Evolutionary conservation across 768 basidiomycete genomes (phyloP).

Genomic region (Tulasnella sp.): DNA sequence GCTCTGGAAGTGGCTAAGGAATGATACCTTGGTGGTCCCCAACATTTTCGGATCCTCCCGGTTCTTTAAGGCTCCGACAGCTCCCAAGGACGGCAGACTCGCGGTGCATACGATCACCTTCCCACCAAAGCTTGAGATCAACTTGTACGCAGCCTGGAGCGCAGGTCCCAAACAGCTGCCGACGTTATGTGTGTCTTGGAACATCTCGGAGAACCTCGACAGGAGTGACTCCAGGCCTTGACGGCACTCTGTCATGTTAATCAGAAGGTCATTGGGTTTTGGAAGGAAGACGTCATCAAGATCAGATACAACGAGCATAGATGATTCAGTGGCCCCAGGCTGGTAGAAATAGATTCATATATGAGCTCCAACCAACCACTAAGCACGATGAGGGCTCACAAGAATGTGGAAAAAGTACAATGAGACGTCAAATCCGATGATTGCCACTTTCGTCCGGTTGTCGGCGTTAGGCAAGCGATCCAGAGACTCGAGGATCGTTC

Average conservation of each 20-base stretch:
- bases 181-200: constrained; percentile 87
- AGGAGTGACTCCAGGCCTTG: constrained; percentile 72
- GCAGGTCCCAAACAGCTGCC: constrained; percentile 94
- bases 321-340: constrained; percentile 48
- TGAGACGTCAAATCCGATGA: constrained; percentile 85
- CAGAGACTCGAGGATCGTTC: constrained; percentile 89
- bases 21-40: constrained; percentile 75
- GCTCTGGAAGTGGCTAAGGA: neutral
- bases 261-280: constrained; percentile 90
- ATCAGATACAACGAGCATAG: constrained; percentile 96
- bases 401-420: constrained; percentile 96
- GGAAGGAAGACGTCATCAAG: constrained; percentile 96
- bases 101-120: constrained; percentile 85
- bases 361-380: no score
- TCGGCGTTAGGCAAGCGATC: constrained; percentile 95
- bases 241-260: constrained; percentile 82
- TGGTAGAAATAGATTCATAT: constrained; percentile 7
- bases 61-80: constrained; percentile 79
- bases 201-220: constrained; percentile 86
- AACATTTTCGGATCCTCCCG: constrained; percentile 93
- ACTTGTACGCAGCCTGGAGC: constrained; percentile 88
- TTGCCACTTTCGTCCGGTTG: constrained; percentile 79
- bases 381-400: no score
- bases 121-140: constrained; percentile 91
- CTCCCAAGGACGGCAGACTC: constrained; percentile 75